Base-by-base conservation (phyloP, 495 filamentous ascomycete species). In the Aspergillus ostianus region DNA sequence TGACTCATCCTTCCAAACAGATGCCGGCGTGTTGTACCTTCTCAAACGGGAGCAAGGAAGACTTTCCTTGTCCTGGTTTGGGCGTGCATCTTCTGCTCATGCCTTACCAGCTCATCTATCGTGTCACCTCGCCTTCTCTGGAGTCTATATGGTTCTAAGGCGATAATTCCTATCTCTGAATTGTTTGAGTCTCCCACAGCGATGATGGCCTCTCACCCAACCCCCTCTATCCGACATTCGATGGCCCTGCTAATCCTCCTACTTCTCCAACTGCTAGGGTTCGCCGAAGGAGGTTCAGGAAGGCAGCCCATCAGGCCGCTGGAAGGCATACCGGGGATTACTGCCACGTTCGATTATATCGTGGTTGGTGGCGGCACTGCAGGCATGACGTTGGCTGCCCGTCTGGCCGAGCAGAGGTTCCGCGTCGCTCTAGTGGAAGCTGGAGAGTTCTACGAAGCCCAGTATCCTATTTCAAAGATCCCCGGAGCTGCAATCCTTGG, bases 341-440 rank as follows among this genome's bases (percentile, higher is more conserved):
- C 65, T 51, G 64, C 60, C 0, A 66, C 67, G 15, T 86, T 79
- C 45, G 80, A 83, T 59, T 84, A 83, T 63, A 66, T 83, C 9
- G 69, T 84, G 44, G 70, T 83, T 21, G 81, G 82, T n/a, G 81
- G 80, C 23, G 82, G 81, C 21, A 82, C 80, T 6, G 77, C 74
- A 20, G 82, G 82, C 1, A 61, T 83, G 50, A 68, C 77, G 0
- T 62, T 85, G 23, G 79, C 75, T 0, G 65, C 73, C 10, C 73
- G 80, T 9, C 70, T 83, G 12, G 74, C 77, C 2, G 73, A 80
- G 53, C 52, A 73, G 4, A 59, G 61, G 0, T 68, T 62, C 21
- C 59, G 56, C 3, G 74, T 81, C 7, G 79, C 78, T 21, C 71
- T 87, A 0, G 68, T 87, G 18, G 86, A 88, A 69, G 84, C 85